Evolutionary conservation across 2,329 filamentous ascomycete genomes (phyloP), one percentile per base, ranked within the genome.

Genomic region (Conoideocrella luteorostrata): DNA sequence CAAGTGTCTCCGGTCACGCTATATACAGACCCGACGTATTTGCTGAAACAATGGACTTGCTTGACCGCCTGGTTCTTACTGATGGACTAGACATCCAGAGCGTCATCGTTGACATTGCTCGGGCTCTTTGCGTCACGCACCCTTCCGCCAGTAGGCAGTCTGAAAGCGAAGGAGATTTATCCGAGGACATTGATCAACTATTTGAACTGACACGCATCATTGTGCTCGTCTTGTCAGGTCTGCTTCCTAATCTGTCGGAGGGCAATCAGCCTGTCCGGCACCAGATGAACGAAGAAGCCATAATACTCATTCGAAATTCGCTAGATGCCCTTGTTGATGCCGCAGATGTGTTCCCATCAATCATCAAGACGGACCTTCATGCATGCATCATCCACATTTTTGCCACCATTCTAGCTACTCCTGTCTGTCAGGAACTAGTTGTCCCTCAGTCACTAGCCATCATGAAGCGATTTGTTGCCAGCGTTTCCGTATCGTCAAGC

Each of bases 311-410:
- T 39, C 82, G 82, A 20, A 81, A 86, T 2, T 84, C 88, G 1
- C 74, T 98, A 2, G 86, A 90, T 47, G 88, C 93, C 2, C 78
- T 98, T 2, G 93, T 97, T 4, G 88, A 97, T 58, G 90, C 93
- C 1, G 90, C 93, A 6, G 88, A 94, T 49, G 89, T 97, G 13
- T 98, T 98, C 66, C 94, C 94, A 0, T 82, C 87, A 2, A 90
- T 98, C 55, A 98, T 98, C 70, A 93, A 93, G 60, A 91, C 89
- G 9, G 93, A 98, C 61, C 75, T 98, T 6, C 89, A 97, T 59
- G 91, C 93, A 30, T 97, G 91, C 58, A 95, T 97, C 52, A 78
- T 98, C 39, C 90, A 98, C 68, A 95, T 97, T 44, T 96, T 97
- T 59, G 86, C 88, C 43, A 95, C 89, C 0, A 93, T 95, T 45